A percentile compares a stretch with the other conserved stretches of the same genome.
These are phyloP conservation scores for Sechiopsis laciniata DNA, from an alignment of 306 rosid genomes.

Conservation along the genomic window DNA sequence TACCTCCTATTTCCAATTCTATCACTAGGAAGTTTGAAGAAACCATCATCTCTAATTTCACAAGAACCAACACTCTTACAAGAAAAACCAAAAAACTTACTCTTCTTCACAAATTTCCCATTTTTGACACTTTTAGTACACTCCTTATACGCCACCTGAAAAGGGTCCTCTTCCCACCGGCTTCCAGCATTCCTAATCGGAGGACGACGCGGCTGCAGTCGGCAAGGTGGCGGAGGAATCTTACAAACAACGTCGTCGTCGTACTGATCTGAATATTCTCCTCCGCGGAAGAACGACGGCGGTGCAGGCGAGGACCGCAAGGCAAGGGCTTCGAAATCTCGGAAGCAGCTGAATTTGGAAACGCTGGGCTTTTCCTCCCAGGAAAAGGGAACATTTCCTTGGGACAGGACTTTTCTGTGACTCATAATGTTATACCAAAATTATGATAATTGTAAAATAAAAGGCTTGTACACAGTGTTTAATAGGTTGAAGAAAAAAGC, in stretches of 20 bases:
- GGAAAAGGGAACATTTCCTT: too few relatives aligned
- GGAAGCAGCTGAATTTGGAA: not conserved
- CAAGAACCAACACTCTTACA: conserved; percentile 35
- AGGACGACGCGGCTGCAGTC: conserved; percentile 9
- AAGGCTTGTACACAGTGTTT: not conserved
- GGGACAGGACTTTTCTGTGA: too few relatives aligned
- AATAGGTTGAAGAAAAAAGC: not conserved
- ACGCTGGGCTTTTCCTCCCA: too few relatives aligned
- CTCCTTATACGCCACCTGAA: conserved; percentile 67
- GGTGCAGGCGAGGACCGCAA: not conserved
- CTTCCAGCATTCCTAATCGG: conserved; percentile 42
- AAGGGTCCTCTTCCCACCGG: conserved; percentile 62
- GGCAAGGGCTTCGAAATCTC: not conserved
- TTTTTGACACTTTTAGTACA: conserved; percentile 48
- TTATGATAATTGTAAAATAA: too few relatives aligned
- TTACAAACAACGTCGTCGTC: conserved; percentile 8
- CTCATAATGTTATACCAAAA: too few relatives aligned
- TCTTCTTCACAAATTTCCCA: conserved; percentile 29
- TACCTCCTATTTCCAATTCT: conserved; percentile 9
- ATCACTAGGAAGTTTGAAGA: conserved; percentile 38
- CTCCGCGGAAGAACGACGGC: too few relatives aligned
- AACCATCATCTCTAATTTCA: conserved; percentile 43
- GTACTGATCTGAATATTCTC: not conserved
- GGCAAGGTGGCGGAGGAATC: conserved; percentile 23
- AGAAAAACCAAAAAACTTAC: conserved; percentile 39